Percentiles rank a stretch among this genome's conserved stretches.
Conservation (phyloP, 2,329 filamentous ascomycete species). For the Sphaceloma murrayae region DNA sequence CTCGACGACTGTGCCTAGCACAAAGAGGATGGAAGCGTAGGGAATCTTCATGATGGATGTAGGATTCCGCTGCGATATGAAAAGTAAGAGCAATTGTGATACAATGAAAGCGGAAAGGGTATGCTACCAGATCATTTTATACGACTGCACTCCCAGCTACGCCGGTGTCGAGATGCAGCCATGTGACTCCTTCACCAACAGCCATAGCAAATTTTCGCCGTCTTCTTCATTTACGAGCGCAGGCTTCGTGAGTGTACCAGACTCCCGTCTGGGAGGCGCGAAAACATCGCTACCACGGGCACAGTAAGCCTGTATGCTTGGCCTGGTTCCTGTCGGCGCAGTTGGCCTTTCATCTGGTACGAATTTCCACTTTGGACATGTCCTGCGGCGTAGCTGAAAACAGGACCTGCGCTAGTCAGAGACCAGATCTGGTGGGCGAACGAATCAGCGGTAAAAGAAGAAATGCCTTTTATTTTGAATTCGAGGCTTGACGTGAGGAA, state of each 20-base stretch:
- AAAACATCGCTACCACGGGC: neutral
- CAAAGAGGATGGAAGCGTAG: constrained; percentile 4
- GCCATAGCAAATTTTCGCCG: constrained; percentile 4
- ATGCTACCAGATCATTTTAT: neutral
- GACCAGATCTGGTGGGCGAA: no score
- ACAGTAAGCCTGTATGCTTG: neutral
- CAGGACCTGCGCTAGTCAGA: neutral
- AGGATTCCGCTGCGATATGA: neutral
- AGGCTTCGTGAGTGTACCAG: constrained; percentile 7
- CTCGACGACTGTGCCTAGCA: constrained; percentile 3
- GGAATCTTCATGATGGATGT: constrained; percentile 4
- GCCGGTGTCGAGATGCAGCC: neutral
- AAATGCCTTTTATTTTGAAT: neutral
- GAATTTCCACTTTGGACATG: neutral
- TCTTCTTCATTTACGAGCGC: neutral
- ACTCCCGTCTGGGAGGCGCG: neutral
- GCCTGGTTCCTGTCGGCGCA: neutral
- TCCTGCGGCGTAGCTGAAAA: neutral
- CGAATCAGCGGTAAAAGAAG: no score
- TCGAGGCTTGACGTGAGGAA: constrained; percentile 3
- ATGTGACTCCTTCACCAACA: neutral
- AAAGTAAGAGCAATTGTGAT: neutral
- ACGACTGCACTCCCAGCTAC: neutral
- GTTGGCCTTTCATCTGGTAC: neutral
- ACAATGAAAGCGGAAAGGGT: neutral